These are phyloP conservation scores for Alternaria sp. DNA, from an alignment of 2,329 filamentous ascomycete genomes.

Conservation along the genomic window DNA sequence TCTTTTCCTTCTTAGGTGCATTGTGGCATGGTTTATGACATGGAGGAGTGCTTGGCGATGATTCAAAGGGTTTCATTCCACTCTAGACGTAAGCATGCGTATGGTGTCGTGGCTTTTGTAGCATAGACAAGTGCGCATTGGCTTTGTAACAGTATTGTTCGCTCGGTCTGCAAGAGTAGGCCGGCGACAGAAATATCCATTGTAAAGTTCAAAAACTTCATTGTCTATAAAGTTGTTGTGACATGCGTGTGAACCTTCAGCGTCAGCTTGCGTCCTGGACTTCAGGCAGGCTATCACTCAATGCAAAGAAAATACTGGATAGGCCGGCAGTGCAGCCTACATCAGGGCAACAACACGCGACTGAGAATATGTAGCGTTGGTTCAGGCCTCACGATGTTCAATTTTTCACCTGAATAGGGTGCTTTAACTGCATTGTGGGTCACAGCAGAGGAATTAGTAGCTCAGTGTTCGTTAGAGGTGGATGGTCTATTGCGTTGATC, in stretches of 20 bases:
- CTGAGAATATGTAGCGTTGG: background rate
- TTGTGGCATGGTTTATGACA: background rate
- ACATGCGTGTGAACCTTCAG: accelerated
- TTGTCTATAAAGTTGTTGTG: accelerated
- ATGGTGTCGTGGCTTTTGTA: background rate
- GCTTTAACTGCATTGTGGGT: background rate
- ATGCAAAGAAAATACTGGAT: background rate
- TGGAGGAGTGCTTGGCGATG: background rate
- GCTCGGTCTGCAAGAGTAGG: background rate
- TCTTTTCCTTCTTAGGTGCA: background rate
- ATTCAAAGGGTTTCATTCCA: constrained; percentile 7
- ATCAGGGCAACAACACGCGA: background rate
- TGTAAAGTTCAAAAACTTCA: background rate
- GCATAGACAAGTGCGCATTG: background rate
- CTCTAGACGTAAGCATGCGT: constrained; percentile 8
- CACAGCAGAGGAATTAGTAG: background rate
- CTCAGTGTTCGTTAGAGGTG: background rate
- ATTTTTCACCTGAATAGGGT: background rate
- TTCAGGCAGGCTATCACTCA: background rate
- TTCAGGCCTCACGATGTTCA: background rate
- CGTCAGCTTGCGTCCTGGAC: background rate
- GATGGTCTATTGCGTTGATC: background rate
- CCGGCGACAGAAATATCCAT: background rate
- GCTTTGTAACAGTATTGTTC: background rate
- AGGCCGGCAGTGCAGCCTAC: background rate